These are phyloP conservation scores for Bipolaris cookei DNA, from an alignment of 2,329 filamentous ascomycete species.

Conservation along the genomic window DNA sequence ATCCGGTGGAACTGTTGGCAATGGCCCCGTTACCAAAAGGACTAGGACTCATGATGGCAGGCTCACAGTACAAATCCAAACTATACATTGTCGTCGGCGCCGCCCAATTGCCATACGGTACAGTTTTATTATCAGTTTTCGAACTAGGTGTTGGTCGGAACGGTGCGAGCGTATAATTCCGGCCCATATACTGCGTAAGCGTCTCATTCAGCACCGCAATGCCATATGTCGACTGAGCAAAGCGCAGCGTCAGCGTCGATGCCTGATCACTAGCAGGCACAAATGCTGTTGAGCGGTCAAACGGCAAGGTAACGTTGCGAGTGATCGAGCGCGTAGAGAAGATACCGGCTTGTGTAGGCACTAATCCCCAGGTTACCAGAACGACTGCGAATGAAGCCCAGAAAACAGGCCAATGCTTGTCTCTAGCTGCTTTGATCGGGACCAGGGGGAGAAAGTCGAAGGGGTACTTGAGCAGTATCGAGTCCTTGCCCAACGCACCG, in stretches of 20 bases:
- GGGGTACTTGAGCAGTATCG: slow-evolving; percentile 62
- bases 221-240: slow-evolving; percentile 56
- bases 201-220: slow-evolving; percentile 57
- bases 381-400: slow-evolving; percentile 54
- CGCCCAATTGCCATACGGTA: slow-evolving; percentile 27
- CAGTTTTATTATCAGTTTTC: background rate
- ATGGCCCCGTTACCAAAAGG: background rate
- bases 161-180: slow-evolving; percentile 53
- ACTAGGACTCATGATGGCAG: background rate
- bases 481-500: slow-evolving; percentile 55
- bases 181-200: slow-evolving; percentile 53
- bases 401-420: slow-evolving; percentile 62
- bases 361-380: slow-evolving; percentile 62
- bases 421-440: background rate
- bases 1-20: background rate
- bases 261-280: slow-evolving; percentile 41
- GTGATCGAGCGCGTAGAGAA: slow-evolving; percentile 51
- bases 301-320: slow-evolving; percentile 2
- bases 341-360: slow-evolving; percentile 63
- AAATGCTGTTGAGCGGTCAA: slow-evolving; percentile 32
- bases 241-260: slow-evolving; percentile 40
- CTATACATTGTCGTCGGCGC: slow-evolving; percentile 41
- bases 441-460: slow-evolving; percentile 56
- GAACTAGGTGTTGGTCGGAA: slow-evolving; percentile 45
- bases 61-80: slow-evolving; percentile 46